Conservation (phyloP, 345 rosid genomes). For the Moricandia moricandioides region DNA sequence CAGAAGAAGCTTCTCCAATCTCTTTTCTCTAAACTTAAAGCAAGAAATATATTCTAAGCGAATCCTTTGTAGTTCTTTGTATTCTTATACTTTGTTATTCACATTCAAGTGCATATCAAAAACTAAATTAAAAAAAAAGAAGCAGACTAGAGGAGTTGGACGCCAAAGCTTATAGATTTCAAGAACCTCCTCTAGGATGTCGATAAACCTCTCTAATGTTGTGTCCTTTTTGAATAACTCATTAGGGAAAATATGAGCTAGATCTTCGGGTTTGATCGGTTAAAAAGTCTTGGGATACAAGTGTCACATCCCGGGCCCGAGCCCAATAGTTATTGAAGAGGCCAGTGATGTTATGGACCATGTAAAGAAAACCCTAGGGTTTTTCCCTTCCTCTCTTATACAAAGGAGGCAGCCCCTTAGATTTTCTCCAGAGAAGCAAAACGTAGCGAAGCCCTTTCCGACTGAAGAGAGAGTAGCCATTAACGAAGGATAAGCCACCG, state of each 20-base stretch:
- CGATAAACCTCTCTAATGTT: constrained; percentile 60
- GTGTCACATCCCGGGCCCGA: background rate
- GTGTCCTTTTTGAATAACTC: constrained; percentile 80
- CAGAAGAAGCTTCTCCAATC: constrained; percentile 81
- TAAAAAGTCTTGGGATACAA: constrained; percentile 73
- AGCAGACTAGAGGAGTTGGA: constrained; percentile 91
- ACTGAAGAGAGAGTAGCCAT: too few relatives aligned
- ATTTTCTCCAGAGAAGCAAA: too few relatives aligned
- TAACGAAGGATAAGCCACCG: too few relatives aligned
- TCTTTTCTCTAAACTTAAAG: constrained; percentile 64
- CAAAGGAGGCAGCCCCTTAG: background rate
- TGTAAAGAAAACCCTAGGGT: background rate
- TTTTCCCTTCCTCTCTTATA: background rate
- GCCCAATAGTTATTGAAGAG: background rate
- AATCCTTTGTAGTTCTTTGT: background rate
- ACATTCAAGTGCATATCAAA: too few relatives aligned
- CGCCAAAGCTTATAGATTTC: constrained; percentile 88
- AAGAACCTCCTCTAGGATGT: constrained; percentile 81
- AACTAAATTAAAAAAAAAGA: background rate
- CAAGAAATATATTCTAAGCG: background rate
- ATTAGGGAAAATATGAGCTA: constrained; percentile 71
- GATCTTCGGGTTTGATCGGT: constrained; percentile 69
- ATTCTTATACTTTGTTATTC: too few relatives aligned
- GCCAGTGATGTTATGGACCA: background rate
- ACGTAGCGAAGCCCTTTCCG: too few relatives aligned